Percentiles rank a stretch among this genome's conserved stretches.
These are phyloP conservation scores for Fusarium begoniae DNA, from an alignment of 2,329 filamentous ascomycete genomes.

Conservation along the genomic window DNA sequence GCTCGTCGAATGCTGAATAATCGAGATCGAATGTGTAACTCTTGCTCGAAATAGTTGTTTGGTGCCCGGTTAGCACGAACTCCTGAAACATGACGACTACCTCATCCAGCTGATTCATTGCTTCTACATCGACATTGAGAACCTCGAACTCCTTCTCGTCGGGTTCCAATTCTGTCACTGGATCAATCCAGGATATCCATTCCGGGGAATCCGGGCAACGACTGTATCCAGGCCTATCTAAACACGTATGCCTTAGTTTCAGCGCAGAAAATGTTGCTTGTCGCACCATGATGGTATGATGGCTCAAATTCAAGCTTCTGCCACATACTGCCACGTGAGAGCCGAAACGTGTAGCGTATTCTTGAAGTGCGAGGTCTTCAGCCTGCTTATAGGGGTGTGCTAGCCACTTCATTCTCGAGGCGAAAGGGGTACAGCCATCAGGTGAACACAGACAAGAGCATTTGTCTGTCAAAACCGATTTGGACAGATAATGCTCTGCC, in stretches of 20 bases:
- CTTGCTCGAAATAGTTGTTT: accelerated
- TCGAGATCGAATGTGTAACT: neutral
- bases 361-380: accelerated
- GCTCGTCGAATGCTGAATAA: accelerated
- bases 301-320: accelerated
- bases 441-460: neutral
- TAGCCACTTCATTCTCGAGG: neutral
- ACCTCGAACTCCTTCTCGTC: neutral
- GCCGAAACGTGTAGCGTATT: accelerated
- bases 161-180: neutral
- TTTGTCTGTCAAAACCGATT: accelerated
- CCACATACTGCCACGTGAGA: accelerated
- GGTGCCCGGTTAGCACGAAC: accelerated
- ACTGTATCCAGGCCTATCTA: neutral
- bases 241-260: accelerated
- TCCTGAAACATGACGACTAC: neutral
- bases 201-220: accelerated
- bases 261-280: neutral
- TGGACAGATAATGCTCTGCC: accelerated
- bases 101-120: accelerated
- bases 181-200: accelerated
- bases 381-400: accelerated
- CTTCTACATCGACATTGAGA: accelerated
- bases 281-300: neutral
- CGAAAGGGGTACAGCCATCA: neutral